phyloP scores from a whole-genome alignment of 176 grass and related monocot species.

The Luzula sylvatica region DNA sequence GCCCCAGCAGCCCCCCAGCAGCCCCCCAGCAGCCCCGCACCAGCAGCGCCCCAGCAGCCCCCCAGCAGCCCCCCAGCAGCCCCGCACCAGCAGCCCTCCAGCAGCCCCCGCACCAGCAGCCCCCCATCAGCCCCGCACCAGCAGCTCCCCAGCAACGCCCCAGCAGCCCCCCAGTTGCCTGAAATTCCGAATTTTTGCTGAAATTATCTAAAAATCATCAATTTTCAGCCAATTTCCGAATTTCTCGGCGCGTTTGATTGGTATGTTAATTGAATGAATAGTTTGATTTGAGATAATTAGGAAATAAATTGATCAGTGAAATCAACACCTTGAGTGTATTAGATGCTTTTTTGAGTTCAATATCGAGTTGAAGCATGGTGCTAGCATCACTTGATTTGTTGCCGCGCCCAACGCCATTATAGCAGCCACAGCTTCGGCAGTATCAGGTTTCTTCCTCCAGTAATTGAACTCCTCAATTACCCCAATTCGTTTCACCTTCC shows the following conservation, averaged over 20 bases:
- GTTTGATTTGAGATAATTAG: neutral
- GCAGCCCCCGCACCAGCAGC: too few species aligned
- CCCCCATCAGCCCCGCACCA: too few species aligned
- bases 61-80: too few species aligned
- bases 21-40: too few species aligned
- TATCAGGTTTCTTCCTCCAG: conserved; percentile 88
- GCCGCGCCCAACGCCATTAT: conserved; percentile 91
- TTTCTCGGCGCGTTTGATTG: conserved; percentile 68
- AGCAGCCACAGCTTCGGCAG: conserved; percentile 83
- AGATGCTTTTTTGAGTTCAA: conserved; percentile 95
- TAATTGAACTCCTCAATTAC: conserved; percentile 95
- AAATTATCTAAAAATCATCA: too few species aligned
- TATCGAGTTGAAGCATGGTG: conserved; percentile 99
- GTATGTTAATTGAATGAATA: neutral
- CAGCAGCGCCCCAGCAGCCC: too few species aligned
- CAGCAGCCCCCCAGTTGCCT: too few species aligned
- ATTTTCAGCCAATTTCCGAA: conserved; percentile 96
- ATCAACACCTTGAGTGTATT: conserved; percentile 65
- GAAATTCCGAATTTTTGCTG: too few species aligned
- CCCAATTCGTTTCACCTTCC: conserved; percentile 15
- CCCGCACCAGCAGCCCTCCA: too few species aligned
- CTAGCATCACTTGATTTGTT: conserved; percentile 73
- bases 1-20: too few species aligned
- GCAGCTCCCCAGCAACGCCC: too few species aligned
- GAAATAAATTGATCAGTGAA: neutral